A percentile compares a stretch with the other conserved stretches of the same genome.
phyloP scores from a whole-genome alignment of 371 early-diverging fungal species.

The Mucor ambiguus region DNA sequence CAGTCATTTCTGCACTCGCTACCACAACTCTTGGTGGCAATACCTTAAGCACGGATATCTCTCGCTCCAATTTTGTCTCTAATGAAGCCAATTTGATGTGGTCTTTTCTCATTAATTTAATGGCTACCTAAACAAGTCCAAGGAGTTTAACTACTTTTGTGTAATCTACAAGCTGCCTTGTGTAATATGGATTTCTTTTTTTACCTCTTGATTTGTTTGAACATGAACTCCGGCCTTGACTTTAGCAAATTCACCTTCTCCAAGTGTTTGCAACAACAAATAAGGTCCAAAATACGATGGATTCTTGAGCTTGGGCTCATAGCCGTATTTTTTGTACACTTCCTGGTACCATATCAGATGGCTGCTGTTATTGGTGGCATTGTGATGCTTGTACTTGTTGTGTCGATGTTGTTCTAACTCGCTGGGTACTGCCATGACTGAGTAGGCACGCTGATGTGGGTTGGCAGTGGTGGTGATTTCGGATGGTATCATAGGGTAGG shows the following conservation, averaged over 20 bases:
- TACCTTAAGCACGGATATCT: constrained; percentile 83
- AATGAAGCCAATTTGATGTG: constrained; percentile 77
- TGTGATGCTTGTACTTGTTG: constrained; percentile 38
- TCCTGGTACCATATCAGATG: constrained; percentile 48
- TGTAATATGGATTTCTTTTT: too few relatives aligned
- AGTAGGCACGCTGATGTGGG: constrained; percentile 47
- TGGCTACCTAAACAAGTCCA: constrained; percentile 63
- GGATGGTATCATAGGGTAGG: not conserved
- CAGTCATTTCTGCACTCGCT: constrained; percentile 55
- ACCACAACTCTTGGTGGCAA: too few relatives aligned
- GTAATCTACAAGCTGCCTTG: not conserved
- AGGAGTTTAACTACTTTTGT: constrained; percentile 7
- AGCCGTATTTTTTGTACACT: constrained; percentile 45
- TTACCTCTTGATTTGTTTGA: constrained; percentile 91
- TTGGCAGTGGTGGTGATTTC: not conserved
- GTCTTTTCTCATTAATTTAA: constrained; percentile 81
- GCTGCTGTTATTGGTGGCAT: constrained; percentile 26
- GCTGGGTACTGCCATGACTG: constrained; percentile 46
- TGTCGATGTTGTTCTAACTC: constrained; percentile 31
- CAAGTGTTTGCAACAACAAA: constrained; percentile 93
- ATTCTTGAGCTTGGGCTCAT: constrained; percentile 48
- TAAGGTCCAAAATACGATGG: constrained; percentile 90
- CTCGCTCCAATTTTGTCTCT: constrained; percentile 80
- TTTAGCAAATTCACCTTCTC: constrained; percentile 98
- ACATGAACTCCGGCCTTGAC: constrained; percentile 96